Percentiles rank a stretch among this genome's conserved stretches.
Evolutionary conservation across 2,329 filamentous ascomycete species (phyloP).

Genomic region (Cytospora piceicola): DNA sequence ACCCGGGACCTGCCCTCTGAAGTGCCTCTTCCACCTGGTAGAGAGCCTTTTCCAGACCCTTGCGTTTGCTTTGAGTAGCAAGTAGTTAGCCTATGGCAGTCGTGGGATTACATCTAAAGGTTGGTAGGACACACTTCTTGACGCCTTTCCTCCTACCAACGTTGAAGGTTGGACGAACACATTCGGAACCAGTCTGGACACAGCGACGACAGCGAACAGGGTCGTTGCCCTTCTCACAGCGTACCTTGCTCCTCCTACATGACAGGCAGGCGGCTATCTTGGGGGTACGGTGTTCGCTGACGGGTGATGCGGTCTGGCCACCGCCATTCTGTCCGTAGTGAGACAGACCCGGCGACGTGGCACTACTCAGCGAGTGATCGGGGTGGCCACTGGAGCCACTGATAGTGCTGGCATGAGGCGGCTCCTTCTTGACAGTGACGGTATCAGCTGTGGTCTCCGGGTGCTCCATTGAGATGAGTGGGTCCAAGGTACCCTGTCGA

Average conservation of each 20-base stretch:
- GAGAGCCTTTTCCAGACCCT: slow-evolving; percentile 73
- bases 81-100: slow-evolving; percentile 22
- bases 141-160: slow-evolving; percentile 75
- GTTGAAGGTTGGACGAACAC: slow-evolving; percentile 72
- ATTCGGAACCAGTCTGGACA: slow-evolving; percentile 60
- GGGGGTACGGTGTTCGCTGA: slow-evolving; percentile 27
- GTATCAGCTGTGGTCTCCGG: slow-evolving; percentile 19
- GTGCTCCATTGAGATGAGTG: slow-evolving; percentile 22
- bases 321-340: slow-evolving; percentile 25
- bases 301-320: slow-evolving; percentile 20
- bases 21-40: slow-evolving; percentile 74
- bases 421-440: slow-evolving; percentile 28
- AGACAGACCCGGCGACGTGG: slow-evolving; percentile 15
- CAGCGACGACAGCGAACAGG: slow-evolving; percentile 64
- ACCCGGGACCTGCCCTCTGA: slow-evolving; percentile 52
- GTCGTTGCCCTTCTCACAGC: slow-evolving; percentile 61
- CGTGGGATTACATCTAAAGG: slow-evolving; percentile 1
- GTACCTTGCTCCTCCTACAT: slow-evolving; percentile 70
- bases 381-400: slow-evolving; percentile 1
- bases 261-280: slow-evolving; percentile 62
- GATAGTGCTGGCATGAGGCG: not conserved
- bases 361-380: slow-evolving; percentile 13
- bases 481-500: not conserved
- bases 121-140: slow-evolving; percentile 63
- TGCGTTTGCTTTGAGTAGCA: slow-evolving; percentile 65